Conservation (phyloP, 306 rosid species). For the Abrus precatorius region DNA sequence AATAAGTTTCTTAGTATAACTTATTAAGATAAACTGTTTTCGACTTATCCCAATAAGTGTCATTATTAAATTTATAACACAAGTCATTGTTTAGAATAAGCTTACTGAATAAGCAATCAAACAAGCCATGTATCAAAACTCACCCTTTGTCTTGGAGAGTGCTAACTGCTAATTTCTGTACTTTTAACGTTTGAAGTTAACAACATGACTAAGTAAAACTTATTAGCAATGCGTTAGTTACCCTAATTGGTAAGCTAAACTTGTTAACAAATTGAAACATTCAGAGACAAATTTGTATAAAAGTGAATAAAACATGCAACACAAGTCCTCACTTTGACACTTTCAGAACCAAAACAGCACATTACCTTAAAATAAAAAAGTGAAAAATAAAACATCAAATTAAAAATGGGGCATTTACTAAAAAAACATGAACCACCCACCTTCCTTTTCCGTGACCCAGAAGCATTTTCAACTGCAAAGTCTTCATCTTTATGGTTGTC, state of each 20-base stretch:
- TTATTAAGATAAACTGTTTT: too few species aligned
- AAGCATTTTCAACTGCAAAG: conserved; percentile 44
- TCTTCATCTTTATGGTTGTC: conserved; percentile 50
- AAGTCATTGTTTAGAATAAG: too few species aligned
- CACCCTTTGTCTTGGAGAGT: too few species aligned
- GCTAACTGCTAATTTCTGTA: too few species aligned
- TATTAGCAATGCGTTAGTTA: background rate
- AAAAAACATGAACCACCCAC: conserved; percentile 46
- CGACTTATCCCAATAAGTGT: too few species aligned
- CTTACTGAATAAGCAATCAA: too few species aligned
- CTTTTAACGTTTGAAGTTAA: too few species aligned
- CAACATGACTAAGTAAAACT: background rate
- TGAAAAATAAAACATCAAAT: background rate
- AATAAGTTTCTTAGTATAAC: too few species aligned
- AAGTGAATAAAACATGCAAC: background rate
- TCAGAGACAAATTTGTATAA: background rate
- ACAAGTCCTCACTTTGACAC: background rate
- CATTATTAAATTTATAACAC: too few species aligned
- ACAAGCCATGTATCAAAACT: too few species aligned
- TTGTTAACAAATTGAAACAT: background rate
- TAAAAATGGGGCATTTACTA: background rate
- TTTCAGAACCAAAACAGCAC: background rate
- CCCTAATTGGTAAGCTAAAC: background rate
- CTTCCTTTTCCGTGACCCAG: conserved; percentile 61
- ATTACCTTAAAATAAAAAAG: background rate